phyloP scores from a whole-genome alignment of 2,329 filamentous ascomycete genomes.

The Trichophaea hybrida region DNA sequence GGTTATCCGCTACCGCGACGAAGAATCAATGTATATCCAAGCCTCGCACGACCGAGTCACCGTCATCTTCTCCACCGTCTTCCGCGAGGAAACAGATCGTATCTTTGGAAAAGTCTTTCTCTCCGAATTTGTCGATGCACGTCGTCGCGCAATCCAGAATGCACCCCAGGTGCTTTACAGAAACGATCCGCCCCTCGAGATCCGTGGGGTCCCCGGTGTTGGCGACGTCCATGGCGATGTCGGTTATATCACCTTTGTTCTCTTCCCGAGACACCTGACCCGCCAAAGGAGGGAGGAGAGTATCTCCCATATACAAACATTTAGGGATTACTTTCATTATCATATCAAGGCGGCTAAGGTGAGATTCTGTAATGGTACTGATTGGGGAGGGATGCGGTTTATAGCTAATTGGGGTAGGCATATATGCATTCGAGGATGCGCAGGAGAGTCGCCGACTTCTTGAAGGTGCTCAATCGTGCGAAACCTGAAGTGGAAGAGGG shows the following conservation, averaged over 20 bases:
- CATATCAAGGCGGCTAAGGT: slow-evolving; percentile 98
- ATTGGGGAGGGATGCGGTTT: neutral
- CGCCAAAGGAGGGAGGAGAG: slow-evolving; percentile 63
- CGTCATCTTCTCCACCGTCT: slow-evolving; percentile 96
- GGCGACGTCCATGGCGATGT: slow-evolving; percentile 59
- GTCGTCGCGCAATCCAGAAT: slow-evolving; percentile 90
- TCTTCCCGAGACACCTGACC: slow-evolving; percentile 90
- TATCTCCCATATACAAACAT: slow-evolving; percentile 98
- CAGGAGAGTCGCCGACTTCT: slow-evolving; percentile 91
- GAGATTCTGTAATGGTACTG: slow-evolving; percentile 16
- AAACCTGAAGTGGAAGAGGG: slow-evolving; percentile 80
- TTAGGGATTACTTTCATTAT: slow-evolving; percentile 99
- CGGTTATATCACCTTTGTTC: slow-evolving; percentile 94
- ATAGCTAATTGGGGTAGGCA: slow-evolving; percentile 40
- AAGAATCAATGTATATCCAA: slow-evolving; percentile 98
- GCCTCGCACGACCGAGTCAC: slow-evolving; percentile 94
- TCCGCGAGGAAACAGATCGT: slow-evolving; percentile 92
- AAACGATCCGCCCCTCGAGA: slow-evolving; percentile 82
- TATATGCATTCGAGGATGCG: slow-evolving; percentile 99
- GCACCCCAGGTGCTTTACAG: slow-evolving; percentile 94
- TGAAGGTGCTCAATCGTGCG: slow-evolving; percentile 93
- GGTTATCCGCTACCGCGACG: slow-evolving; percentile 94
- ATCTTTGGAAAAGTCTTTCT: slow-evolving; percentile 98
- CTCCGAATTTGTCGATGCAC: slow-evolving; percentile 83
- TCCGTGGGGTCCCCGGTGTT: slow-evolving; percentile 76